Base-by-base conservation (phyloP, 306 rosid species). In the Medicago truncatula region DNA sequence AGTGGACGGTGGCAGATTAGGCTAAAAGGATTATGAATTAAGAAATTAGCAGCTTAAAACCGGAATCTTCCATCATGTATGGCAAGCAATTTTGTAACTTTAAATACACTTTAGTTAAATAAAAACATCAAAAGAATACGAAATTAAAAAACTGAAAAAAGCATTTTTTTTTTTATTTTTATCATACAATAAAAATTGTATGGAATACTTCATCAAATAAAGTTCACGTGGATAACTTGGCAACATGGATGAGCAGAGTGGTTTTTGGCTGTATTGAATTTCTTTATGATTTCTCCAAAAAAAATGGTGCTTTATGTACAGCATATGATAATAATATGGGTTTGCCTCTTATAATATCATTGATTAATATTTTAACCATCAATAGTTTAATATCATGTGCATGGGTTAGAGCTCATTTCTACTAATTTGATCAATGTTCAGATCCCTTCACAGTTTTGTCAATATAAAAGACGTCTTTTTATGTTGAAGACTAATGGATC, bases 1-100 rank as follows among this genome's bases (percentile, higher is more conserved):
- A 65, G 17, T 47, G 82, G 85, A 23, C 85, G 76, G 82, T 77
- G 79, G 25, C 79, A 65, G 46, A 59, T 77, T 73, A 72, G 76
- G 67, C 71, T 38, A 63, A 57, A 18, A 6, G 9, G 8, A 50
- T 23, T 21, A 23, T 23, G 16, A 21, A 9, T 58, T 11, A 12
- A 56, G 52, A 43, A 21, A 44, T 9, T 38, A 14, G 7, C 71
- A 36, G 20, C 56, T 50, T 68, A 3, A 34, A 17, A 13, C n/a
- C 14, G n/a, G 10, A 57, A 77, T 67, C 59, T 53, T 52, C 50
- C 20, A 47, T 6, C 39, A n/a, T 46, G 12, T 56, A 15, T 67
- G 47, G 36, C 74, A 76, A 6, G 0, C 61, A 63, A 9, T 34
- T 62, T 53, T 70, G 14, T 61, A 41, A 15, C 36, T 21, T 60